Evolutionary conservation across 805 yeast genomes (phyloP).

Genomic region (Metschnikowia koreensis): DNA sequence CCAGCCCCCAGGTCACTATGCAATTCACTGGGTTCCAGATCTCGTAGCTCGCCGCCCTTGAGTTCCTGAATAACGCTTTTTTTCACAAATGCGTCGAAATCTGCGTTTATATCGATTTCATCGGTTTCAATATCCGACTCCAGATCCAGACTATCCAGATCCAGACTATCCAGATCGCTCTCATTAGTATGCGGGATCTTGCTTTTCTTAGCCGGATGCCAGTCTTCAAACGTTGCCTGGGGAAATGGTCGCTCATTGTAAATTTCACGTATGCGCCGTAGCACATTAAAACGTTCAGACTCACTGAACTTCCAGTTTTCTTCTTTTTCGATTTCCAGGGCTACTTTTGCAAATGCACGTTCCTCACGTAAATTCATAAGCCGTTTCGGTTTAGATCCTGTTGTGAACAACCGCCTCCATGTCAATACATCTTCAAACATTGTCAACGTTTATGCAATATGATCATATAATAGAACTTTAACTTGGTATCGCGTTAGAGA

Average conservation of each 20-base stretch:
- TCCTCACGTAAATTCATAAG: conserved; percentile 9
- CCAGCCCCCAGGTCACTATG: neutral
- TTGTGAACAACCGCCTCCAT: conserved; percentile 1
- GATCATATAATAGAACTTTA: neutral
- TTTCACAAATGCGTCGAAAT: conserved; percentile 8
- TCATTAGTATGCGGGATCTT: neutral
- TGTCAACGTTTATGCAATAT: too few species aligned
- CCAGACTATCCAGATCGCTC: neutral
- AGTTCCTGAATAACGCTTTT: conserved; percentile 2
- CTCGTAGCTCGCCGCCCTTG: neutral
- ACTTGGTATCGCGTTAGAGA: neutral
- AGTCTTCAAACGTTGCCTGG: conserved; percentile 17
- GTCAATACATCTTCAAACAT: conserved; percentile 16
- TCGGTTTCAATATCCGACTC: neutral
- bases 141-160: neutral
- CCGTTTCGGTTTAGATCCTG: conserved; percentile 8
- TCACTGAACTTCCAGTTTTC: conserved; percentile 12
- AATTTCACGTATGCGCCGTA: conserved; percentile 16
- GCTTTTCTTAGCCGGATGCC: conserved; percentile 6
- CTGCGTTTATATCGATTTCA: neutral
- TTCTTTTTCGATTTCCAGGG: conserved; percentile 8
- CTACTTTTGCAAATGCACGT: conserved; percentile 2
- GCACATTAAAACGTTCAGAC: conserved; percentile 14
- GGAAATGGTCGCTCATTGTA: conserved; percentile 12
- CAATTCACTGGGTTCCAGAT: neutral